A percentile compares a stretch with the other conserved stretches of the same genome.
Evolutionary conservation across 192 early-diverging fungal species (phyloP).

Genomic region (Coemansia sp.): DNA sequence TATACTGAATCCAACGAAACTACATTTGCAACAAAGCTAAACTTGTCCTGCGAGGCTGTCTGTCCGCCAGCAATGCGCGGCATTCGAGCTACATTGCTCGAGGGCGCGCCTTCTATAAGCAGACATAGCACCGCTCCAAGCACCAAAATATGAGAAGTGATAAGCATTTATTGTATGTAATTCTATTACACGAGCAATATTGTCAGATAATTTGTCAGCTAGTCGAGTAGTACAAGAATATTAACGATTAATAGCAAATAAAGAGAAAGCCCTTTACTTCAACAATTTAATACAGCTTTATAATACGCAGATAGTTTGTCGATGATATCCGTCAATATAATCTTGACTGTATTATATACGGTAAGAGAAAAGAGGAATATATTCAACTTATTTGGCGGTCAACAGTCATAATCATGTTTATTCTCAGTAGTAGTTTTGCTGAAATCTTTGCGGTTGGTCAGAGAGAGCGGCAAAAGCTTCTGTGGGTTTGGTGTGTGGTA

Average conservation of each 20-base stretch:
- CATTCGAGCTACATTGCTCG: background rate
- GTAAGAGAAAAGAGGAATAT: background rate
- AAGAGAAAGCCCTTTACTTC: background rate
- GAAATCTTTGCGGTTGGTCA: background rate
- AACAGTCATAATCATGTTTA: background rate
- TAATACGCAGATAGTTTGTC: background rate
- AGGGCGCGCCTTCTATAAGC: background rate
- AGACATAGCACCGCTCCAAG: background rate
- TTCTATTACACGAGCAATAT: background rate
- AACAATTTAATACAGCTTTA: background rate
- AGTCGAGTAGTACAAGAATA: background rate
- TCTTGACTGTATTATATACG: background rate
- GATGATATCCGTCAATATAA: background rate
- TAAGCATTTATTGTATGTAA: too few species aligned
- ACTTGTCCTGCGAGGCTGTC: background rate
- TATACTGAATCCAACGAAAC: slow-evolving; percentile 18
- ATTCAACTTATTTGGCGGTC: background rate
- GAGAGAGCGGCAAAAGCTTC: background rate
- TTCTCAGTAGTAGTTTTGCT: background rate
- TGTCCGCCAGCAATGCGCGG: slow-evolving; percentile 12
- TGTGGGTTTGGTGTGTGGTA: background rate
- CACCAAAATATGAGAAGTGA: background rate
- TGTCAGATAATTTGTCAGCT: background rate
- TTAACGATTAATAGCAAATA: background rate
- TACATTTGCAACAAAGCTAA: slow-evolving; percentile 28